Conservation (phyloP, 257 asterid species). For the Dorcoceras hygrometricum region DNA sequence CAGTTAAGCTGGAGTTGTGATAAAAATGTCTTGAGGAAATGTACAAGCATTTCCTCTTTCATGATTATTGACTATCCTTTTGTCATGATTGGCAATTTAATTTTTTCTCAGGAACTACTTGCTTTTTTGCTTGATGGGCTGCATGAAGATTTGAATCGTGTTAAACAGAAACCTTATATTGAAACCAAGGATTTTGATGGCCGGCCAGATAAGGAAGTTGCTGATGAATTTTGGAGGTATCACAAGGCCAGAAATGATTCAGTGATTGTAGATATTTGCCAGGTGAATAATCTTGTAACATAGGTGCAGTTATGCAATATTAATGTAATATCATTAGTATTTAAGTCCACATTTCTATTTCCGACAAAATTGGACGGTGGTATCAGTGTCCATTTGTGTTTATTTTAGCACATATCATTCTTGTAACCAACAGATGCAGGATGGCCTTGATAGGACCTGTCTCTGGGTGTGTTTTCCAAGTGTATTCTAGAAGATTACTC, state of each 20-base stretch:
- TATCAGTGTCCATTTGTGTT: background rate
- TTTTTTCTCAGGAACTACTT: slow-evolving; percentile 74
- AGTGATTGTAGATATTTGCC: slow-evolving; percentile 86
- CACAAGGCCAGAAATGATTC: slow-evolving; percentile 96
- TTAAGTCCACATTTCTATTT: no score
- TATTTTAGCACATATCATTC: background rate
- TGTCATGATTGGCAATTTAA: background rate
- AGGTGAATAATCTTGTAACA: slow-evolving; percentile 42
- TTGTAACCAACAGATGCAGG: background rate
- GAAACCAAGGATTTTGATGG: slow-evolving; percentile 84
- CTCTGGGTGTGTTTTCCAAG: background rate
- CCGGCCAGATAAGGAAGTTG: slow-evolving; percentile 84
- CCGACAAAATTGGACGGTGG: background rate
- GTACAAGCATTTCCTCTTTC: slow-evolving; percentile 4
- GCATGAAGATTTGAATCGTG: slow-evolving; percentile 97
- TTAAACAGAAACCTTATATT: slow-evolving; percentile 86
- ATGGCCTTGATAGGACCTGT: background rate
- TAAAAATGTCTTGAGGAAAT: background rate
- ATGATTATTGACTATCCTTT: slow-evolving; percentile 9
- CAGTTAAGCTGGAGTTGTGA: slow-evolving; percentile 6
- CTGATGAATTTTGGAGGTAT: slow-evolving; percentile 89
- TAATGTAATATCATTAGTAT: no score
- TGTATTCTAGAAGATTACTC: background rate
- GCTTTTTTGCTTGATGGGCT: slow-evolving; percentile 96
- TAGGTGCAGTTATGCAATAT: background rate